Evolutionary conservation across 2,329 filamentous ascomycete genomes (phyloP).

Genomic region (Fusarium sp.): DNA sequence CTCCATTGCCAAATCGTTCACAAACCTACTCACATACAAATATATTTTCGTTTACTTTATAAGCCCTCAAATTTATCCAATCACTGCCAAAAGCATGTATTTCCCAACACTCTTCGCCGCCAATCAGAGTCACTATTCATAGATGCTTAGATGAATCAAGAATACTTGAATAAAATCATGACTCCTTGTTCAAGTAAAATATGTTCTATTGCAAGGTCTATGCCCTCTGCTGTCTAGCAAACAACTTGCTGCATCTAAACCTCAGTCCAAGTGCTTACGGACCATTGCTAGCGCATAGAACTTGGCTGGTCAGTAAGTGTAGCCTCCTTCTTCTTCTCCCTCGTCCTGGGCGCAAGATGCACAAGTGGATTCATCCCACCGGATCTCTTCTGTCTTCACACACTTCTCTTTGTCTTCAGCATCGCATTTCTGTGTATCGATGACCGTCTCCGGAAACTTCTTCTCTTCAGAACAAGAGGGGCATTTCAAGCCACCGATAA

Average conservation of each 20-base stretch:
- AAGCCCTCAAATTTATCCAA: background rate
- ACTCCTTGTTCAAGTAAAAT: too few species aligned
- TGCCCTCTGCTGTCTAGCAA: background rate
- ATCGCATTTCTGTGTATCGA: background rate
- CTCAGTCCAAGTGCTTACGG: background rate
- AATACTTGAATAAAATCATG: too few species aligned
- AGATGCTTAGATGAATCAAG: background rate
- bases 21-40: background rate
- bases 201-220: background rate
- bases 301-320: background rate
- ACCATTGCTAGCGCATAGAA: rapidly evolving
- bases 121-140: too few species aligned
- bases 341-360: background rate
- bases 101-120: background rate
- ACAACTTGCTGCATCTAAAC: background rate
- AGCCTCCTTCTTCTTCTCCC: background rate
- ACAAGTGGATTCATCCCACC: background rate
- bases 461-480: background rate
- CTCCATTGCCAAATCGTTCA: too few species aligned
- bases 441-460: rapidly evolving
- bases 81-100: background rate
- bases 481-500: background rate
- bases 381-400: rapidly evolving
- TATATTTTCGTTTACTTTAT: background rate
- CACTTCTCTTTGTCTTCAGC: background rate